Percentiles rank a stretch among this genome's conserved stretches.
These are phyloP conservation scores for Hippophae rhamnoides DNA, from an alignment of 306 rosid genomes.

Conservation along the genomic window DNA sequence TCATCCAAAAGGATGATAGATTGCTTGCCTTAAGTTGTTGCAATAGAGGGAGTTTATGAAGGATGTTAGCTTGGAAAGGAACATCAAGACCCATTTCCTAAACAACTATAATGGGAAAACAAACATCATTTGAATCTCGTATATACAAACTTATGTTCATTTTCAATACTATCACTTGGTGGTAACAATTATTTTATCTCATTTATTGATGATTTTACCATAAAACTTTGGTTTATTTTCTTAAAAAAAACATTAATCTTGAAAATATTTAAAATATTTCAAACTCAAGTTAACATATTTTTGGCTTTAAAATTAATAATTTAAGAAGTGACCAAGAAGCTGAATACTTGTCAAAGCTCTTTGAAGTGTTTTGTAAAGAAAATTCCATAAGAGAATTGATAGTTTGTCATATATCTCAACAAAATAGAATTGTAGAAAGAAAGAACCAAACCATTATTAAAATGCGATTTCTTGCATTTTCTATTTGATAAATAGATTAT, in stretches of 20 bases:
- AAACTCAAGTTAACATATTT: too few relatives aligned
- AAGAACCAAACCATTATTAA: background rate
- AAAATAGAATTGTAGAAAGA: background rate
- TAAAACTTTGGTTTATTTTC: background rate
- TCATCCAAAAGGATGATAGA: background rate
- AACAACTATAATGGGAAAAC: too few relatives aligned
- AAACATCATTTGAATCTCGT: background rate
- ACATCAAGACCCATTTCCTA: background rate
- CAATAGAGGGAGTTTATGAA: background rate
- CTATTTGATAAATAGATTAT: background rate
- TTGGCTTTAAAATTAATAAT: background rate
- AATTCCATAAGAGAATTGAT: background rate
- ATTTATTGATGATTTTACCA: too few relatives aligned
- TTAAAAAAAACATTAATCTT: background rate
- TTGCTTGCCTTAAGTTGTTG: background rate
- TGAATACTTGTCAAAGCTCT: background rate
- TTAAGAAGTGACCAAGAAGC: background rate
- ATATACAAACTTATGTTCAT: background rate
- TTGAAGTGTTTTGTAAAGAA: background rate
- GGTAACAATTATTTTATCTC: background rate
- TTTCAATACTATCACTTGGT: background rate
- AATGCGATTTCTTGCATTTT: background rate
- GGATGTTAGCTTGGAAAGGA: constrained; percentile 8
- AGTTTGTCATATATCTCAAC: background rate
- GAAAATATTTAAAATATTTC: too few relatives aligned